Percentiles rank a stretch among this genome's conserved stretches.
Evolutionary conservation across 2,329 filamentous ascomycete genomes (phyloP).

Genomic region (Emydomyces testavorans): DNA sequence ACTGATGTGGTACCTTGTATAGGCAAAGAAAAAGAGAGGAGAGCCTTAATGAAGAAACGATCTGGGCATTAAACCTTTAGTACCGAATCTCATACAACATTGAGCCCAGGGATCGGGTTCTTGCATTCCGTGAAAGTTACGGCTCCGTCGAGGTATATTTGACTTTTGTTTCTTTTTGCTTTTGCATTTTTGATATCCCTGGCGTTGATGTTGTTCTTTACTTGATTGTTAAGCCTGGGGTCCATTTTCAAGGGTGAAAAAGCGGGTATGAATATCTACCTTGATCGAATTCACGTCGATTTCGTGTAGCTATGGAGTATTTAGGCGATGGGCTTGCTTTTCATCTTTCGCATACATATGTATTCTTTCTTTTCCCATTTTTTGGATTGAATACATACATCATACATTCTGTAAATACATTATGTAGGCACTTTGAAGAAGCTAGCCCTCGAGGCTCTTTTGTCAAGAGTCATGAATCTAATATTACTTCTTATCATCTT

Average conservation of each 20-base stretch:
- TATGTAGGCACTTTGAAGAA: too few species aligned
- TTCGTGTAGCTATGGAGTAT: conserved; percentile 6
- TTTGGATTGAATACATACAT: not conserved
- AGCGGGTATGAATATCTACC: not conserved
- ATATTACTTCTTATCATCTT: too few species aligned
- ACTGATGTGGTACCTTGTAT: conserved; percentile 14
- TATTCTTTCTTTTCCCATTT: too few species aligned
- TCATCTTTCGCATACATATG: too few species aligned
- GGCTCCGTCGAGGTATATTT: not conserved
- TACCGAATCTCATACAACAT: not conserved
- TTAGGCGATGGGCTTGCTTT: conserved; percentile 22
- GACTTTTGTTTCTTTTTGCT: conserved; percentile 21
- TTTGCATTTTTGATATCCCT: conserved; percentile 33
- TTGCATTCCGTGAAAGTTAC: not conserved
- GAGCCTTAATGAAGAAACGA: conserved; percentile 55
- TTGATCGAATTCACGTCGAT: not conserved
- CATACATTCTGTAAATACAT: too few species aligned
- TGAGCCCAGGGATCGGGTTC: not conserved
- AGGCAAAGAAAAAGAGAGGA: conserved; percentile 58
- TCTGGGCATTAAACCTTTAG: conserved; percentile 30
- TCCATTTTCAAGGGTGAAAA: conserved; percentile 7
- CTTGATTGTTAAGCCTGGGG: not conserved
- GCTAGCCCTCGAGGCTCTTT: too few species aligned
- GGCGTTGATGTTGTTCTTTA: conserved; percentile 16
- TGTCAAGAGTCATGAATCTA: too few species aligned